Percentiles rank a stretch among this genome's conserved stretches.
phyloP scores from a whole-genome alignment of 2,329 filamentous ascomycete species.

The Colletotrichum orbiculare region DNA sequence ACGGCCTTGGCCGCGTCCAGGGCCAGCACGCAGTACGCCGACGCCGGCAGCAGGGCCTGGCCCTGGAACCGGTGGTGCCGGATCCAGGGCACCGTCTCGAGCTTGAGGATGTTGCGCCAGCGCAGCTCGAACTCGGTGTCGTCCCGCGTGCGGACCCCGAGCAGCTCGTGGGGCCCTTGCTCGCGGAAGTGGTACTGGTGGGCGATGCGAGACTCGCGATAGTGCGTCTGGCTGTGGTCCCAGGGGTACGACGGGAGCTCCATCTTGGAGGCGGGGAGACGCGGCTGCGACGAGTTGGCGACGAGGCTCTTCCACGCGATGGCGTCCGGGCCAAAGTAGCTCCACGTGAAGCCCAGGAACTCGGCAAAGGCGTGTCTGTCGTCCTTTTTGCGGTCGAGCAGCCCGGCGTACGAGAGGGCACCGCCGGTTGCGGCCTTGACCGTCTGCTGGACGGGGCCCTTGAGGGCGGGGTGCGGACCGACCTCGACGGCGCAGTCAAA shows the following conservation, averaged over 20 bases:
- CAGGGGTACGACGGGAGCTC: conserved; percentile 51
- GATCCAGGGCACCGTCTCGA: conserved; percentile 48
- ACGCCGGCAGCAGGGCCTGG: conserved; percentile 56
- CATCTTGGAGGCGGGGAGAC: conserved; percentile 37
- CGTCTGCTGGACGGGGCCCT: conserved; percentile 53
- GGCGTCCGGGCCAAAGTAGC: conserved; percentile 41
- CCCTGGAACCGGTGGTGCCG: conserved; percentile 48
- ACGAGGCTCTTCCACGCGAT: conserved; percentile 41
- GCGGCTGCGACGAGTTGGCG: conserved; percentile 38
- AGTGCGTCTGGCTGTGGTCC: conserved; percentile 50
- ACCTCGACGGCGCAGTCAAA: conserved; percentile 45
- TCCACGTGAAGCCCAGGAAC: conserved; percentile 49
- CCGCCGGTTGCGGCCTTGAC: conserved; percentile 53
- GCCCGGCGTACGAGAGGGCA: conserved; percentile 45
- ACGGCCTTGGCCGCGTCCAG: conserved; percentile 53
- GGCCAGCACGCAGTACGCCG: conserved; percentile 56
- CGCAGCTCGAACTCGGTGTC: conserved; percentile 28
- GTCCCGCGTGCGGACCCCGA: conserved; percentile 27
- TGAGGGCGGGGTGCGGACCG: conserved; percentile 53
- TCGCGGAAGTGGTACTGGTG: conserved; percentile 43
- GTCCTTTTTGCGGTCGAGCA: conserved; percentile 45
- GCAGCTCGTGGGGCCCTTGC: conserved; percentile 51
- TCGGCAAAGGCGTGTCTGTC: conserved; percentile 45
- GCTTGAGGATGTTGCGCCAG: conserved; percentile 40
- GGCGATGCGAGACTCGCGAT: conserved; percentile 46